Evolutionary conservation across 202 grass and related monocot species (phyloP), one percentile per base, ranked within the genome.

Genomic region (Eragrostis tef): DNA sequence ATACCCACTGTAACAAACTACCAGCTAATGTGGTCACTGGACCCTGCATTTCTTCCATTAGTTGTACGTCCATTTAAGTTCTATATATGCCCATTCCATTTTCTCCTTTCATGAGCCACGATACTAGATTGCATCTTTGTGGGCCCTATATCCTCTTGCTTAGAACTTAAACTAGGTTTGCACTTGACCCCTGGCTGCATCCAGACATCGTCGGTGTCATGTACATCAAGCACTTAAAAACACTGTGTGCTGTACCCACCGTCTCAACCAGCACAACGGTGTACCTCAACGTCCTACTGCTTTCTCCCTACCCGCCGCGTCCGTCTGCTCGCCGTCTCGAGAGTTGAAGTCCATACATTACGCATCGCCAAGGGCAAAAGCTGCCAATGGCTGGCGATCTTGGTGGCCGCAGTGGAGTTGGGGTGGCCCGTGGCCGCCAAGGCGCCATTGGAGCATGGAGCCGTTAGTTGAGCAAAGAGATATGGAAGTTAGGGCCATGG

Each of bases 371-470:
- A 42, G 11, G 5, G 11, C 19, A 34, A 83, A 73, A 78, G 80
- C 58, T 17, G 49, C 86, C 86, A 87, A 87, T 87, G 73, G 41
- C 47, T 20, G 59, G 25, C 9, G 11, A 49, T 24, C 16, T 56
- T 83, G 31, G 65, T 70, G 53, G 42, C 70, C 66, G 6, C n/a
- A 39, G 22, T 27, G 50, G 15, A 39, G 20, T 43, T 65, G 60
- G 15, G 47, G 70, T 64, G 57, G 45, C 31, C 6, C 2, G 15
- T 29, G 58, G 29, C 29, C 29, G 29, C 29, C 29, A 31, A 3
- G 71, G 60, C 49, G 51, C 81, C 77, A 73, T 80, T 74, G 70
- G 70, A 56, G 69, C 47, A 24, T 68, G 66, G 11, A 57, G 78
- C 44, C 11, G 71, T 19, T 61, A 11, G 54, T 46, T 61, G 73